Percentiles rank a stretch among this genome's conserved stretches.
These are phyloP conservation scores for Suillus subaureus DNA, from an alignment of 768 basidiomycete genomes.

Conservation along the genomic window DNA sequence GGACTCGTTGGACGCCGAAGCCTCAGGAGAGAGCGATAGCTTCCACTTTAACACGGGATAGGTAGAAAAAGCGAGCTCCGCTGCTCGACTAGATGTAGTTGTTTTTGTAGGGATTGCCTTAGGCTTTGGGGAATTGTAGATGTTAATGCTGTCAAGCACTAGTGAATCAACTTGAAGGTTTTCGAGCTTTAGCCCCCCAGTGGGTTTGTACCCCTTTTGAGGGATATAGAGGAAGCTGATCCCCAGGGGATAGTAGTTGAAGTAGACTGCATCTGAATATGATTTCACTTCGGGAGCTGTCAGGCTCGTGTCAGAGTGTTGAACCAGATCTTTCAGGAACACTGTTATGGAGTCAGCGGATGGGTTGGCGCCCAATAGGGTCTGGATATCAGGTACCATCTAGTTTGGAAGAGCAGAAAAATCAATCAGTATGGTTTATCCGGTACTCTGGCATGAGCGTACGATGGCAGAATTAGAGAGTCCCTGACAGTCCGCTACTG, in stretches of 20 bases:
- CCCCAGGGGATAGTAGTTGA: conserved; percentile 81
- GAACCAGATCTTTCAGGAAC: conserved; percentile 40
- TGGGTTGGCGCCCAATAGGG: conserved; percentile 56
- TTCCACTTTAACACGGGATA: conserved; percentile 59
- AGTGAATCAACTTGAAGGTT: conserved; percentile 55
- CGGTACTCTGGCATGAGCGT: neutral
- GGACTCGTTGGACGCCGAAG: conserved; percentile 23
- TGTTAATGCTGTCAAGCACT: conserved; percentile 71
- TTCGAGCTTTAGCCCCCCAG: conserved; percentile 43
- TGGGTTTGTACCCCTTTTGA: conserved; percentile 61
- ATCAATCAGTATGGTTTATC: neutral
- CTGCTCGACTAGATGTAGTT: conserved; percentile 41
- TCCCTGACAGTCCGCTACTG: neutral
- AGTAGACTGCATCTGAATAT: conserved; percentile 83
- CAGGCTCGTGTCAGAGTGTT: conserved; percentile 17
- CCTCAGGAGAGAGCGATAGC: conserved; percentile 38
- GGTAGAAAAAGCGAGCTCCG: conserved; percentile 57
- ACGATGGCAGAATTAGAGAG: neutral
- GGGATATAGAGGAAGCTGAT: conserved; percentile 81
- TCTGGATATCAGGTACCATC: conserved; percentile 24
- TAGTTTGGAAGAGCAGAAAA: neutral
- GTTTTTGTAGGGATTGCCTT: conserved; percentile 31
- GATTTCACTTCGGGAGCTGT: conserved; percentile 66
- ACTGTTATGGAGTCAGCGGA: conserved; percentile 44
- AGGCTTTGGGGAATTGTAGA: conserved; percentile 66